Evolutionary conservation across 148 eudicot species (phyloP).

Genomic region (Diospyros kaki): DNA sequence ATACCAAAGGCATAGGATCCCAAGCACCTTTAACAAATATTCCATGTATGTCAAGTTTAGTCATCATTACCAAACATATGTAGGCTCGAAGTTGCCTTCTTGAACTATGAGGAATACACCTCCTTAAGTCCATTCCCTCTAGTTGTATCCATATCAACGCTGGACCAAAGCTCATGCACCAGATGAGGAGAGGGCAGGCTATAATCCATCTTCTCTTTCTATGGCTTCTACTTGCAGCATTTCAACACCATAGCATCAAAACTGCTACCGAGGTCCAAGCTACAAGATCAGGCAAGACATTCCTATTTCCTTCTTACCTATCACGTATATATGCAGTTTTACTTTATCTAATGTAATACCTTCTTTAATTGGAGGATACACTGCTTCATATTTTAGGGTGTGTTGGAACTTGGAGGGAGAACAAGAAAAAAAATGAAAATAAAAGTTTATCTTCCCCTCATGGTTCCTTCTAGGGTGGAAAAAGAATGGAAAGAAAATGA

Average conservation of each 20-base stretch:
- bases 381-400: too few species aligned
- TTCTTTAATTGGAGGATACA: too few species aligned
- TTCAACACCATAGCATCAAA: constrained; percentile 15
- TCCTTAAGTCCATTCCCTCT: background rate
- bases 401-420: too few species aligned
- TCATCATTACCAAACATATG: constrained; percentile 24
- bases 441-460: too few species aligned
- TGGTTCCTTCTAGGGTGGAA: too few species aligned
- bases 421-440: too few species aligned
- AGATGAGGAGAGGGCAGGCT: constrained; percentile 34
- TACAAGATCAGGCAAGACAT: constrained; percentile 34
- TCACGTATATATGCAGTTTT: background rate
- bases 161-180: constrained; percentile 4
- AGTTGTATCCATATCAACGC: constrained; percentile 14
- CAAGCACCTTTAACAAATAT: constrained; percentile 23
- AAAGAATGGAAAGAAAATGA: too few species aligned
- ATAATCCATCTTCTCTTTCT: constrained; percentile 26
- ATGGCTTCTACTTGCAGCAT: constrained; percentile 33
- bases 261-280: constrained; percentile 30
- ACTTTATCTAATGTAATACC: too few species aligned
- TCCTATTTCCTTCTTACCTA: background rate
- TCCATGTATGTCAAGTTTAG: constrained; percentile 22
- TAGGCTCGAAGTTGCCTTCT: background rate
- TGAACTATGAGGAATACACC: constrained; percentile 4
- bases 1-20: constrained; percentile 40